Evolutionary conservation across 1,284 basidiomycete genomes (phyloP).

Genomic region (Fomitopsis schrenkii): DNA sequence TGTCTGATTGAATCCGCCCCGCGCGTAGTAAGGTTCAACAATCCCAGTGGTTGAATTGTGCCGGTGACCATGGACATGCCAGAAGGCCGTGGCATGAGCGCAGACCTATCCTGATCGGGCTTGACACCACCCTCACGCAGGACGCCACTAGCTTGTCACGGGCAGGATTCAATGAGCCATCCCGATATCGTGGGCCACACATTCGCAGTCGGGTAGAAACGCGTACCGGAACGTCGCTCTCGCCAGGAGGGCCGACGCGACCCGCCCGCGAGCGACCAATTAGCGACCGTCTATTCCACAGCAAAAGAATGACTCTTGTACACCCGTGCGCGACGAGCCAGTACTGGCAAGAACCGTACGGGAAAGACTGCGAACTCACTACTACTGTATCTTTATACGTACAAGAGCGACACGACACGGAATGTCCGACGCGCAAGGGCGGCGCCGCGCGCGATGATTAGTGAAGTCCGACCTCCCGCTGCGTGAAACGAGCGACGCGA

Average conservation of each 20-base stretch:
- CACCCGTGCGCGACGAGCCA: background rate
- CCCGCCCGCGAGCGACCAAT: background rate
- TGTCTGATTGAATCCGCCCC: background rate
- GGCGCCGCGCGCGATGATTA: slow-evolving; percentile 1
- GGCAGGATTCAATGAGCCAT: too few species aligned
- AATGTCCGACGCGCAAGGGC: slow-evolving; percentile 5
- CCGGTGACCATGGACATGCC: background rate
- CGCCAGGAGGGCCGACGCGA: background rate
- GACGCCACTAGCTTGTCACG: background rate
- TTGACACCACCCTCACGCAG: background rate
- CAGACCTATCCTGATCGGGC: background rate
- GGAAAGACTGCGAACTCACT: background rate
- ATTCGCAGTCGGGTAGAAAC: background rate
- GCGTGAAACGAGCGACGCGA: slow-evolving; percentile 3
- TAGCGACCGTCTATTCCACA: slow-evolving; percentile 1
- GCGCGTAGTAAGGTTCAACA: background rate
- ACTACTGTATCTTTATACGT: slow-evolving; percentile 4
- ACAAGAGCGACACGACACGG: background rate
- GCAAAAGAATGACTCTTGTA: slow-evolving; percentile 1
- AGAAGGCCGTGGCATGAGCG: background rate
- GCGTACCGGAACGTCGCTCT: background rate
- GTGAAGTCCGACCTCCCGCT: slow-evolving; percentile 6
- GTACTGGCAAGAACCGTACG: background rate
- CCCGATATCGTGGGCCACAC: background rate
- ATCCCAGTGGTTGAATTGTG: background rate